These are phyloP conservation scores for Phytophthora tentaculata DNA, from an alignment of 352 stramenopile genomes.

Conservation along the genomic window DNA sequence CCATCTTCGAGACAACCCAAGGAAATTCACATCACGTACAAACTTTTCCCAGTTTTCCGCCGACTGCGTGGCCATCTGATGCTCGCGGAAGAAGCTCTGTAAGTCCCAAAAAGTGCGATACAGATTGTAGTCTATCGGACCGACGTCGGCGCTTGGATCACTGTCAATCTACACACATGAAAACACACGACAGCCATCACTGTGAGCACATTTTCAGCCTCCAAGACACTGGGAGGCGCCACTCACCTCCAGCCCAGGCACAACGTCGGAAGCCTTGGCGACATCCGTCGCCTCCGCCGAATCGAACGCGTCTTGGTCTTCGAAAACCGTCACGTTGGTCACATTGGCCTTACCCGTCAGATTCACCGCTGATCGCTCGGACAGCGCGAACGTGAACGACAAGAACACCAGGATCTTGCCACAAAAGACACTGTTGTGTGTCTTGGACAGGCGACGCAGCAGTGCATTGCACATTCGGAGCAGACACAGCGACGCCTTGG, in stretches of 20 bases:
- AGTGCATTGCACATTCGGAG: slow-evolving; percentile 87
- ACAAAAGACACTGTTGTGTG: slow-evolving; percentile 91
- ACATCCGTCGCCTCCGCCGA: slow-evolving; percentile 61
- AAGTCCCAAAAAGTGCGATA: slow-evolving; percentile 93
- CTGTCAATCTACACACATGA: slow-evolving; percentile 51
- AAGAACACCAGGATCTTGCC: slow-evolving; percentile 89
- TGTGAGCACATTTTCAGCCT: slow-evolving; percentile 2
- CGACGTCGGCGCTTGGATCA: slow-evolving; percentile 45
- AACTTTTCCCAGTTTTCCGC: slow-evolving; percentile 82
- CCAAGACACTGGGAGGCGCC: background rate
- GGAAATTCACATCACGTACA: slow-evolving; percentile 54
- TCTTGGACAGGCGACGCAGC: slow-evolving; percentile 86
- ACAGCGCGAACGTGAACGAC: slow-evolving; percentile 86
- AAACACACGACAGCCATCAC: slow-evolving; percentile 1
- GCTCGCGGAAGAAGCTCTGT: slow-evolving; percentile 87
- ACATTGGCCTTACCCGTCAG: slow-evolving; percentile 81
- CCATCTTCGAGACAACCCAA: background rate
- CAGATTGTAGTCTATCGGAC: slow-evolving; percentile 90
- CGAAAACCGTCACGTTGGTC: slow-evolving; percentile 79
- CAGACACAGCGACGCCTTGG: slow-evolving; percentile 83
- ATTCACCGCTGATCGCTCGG: slow-evolving; percentile 87
- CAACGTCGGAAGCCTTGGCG: slow-evolving; percentile 35
- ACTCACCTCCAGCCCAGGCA: slow-evolving; percentile 40
- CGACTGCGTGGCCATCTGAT: slow-evolving; percentile 67
- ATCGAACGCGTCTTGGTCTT: slow-evolving; percentile 83